A percentile compares a stretch with the other conserved stretches of the same genome.
Evolutionary conservation across 495 filamentous ascomycete species (phyloP).

Genomic region (Aspergillus bridgeri): DNA sequence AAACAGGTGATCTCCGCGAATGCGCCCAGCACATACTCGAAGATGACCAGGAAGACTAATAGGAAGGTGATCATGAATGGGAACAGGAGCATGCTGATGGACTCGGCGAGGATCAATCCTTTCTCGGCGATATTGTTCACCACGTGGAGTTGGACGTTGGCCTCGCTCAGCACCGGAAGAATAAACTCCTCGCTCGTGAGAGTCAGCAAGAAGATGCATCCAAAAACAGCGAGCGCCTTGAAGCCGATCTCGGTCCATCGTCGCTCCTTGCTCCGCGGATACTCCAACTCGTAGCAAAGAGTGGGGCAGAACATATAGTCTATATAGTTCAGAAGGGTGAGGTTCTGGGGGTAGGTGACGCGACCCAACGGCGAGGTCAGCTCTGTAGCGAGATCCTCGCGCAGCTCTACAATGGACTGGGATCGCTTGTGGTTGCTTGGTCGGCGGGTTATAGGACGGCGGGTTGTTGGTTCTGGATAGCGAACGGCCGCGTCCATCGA

Average conservation of each 20-base stretch:
- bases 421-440: conserved; percentile 30
- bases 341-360: conserved; percentile 86
- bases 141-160: conserved; percentile 59
- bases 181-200: conserved; percentile 94
- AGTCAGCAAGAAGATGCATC: conserved; percentile 92
- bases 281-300: conserved; percentile 95
- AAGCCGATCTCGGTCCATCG: conserved; percentile 79
- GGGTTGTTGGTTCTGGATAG: conserved; percentile 63
- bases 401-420: conserved; percentile 59
- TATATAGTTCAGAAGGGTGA: conserved; percentile 73
- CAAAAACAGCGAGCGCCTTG: conserved; percentile 88
- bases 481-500: conserved; percentile 66
- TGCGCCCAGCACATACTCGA: conserved; percentile 92
- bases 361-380: conserved; percentile 84
- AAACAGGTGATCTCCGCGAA: conserved; percentile 94
- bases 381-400: conserved; percentile 86
- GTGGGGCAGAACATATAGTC: conserved; percentile 94
- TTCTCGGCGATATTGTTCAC: conserved; percentile 59
- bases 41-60: conserved; percentile 93
- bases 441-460: conserved; percentile 30
- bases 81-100: conserved; percentile 90
- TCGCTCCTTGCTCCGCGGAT: conserved; percentile 71
- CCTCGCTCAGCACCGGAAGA: conserved; percentile 80
- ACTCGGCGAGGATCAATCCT: conserved; percentile 79
- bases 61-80: conserved; percentile 97